Conservation (phyloP, 2,329 filamentous ascomycete species). For the Phyllosticta citribraziliensis region DNA sequence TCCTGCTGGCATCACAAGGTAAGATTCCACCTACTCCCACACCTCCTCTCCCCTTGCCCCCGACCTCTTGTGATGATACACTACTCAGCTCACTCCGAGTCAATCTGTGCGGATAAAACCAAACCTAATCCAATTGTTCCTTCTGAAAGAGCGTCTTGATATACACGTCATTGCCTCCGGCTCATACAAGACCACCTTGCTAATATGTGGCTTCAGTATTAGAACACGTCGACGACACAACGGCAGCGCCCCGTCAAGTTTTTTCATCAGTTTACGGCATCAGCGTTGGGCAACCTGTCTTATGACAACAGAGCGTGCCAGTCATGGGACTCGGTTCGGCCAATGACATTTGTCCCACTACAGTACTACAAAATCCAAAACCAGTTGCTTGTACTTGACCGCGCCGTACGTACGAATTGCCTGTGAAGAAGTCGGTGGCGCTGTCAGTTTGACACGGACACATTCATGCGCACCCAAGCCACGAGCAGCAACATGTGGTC, state of each 20-base stretch:
- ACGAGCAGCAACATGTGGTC: background rate
- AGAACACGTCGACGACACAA: background rate
- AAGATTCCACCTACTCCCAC: background rate
- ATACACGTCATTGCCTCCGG: background rate
- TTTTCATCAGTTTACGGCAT: background rate
- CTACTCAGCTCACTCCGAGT: conserved; percentile 12
- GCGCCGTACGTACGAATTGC: background rate
- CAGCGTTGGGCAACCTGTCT: background rate
- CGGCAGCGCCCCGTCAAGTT: background rate
- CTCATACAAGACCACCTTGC: background rate
- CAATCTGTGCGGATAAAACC: conserved; percentile 7
- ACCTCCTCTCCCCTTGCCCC: background rate
- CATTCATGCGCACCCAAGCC: background rate
- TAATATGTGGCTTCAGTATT: background rate
- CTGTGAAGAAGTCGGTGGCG: background rate
- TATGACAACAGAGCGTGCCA: background rate
- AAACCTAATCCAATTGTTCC: conserved; percentile 11
- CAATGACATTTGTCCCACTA: background rate
- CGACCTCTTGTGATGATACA: conserved; percentile 6
- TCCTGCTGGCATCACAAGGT: background rate
- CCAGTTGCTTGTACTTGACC: background rate
- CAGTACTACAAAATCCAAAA: background rate
- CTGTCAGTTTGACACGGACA: background rate
- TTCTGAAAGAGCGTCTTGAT: conserved; percentile 4
- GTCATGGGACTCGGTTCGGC: background rate